phyloP scores from a whole-genome alignment of 2,329 filamentous ascomycete species.

The Microdochium bolleyi region DNA sequence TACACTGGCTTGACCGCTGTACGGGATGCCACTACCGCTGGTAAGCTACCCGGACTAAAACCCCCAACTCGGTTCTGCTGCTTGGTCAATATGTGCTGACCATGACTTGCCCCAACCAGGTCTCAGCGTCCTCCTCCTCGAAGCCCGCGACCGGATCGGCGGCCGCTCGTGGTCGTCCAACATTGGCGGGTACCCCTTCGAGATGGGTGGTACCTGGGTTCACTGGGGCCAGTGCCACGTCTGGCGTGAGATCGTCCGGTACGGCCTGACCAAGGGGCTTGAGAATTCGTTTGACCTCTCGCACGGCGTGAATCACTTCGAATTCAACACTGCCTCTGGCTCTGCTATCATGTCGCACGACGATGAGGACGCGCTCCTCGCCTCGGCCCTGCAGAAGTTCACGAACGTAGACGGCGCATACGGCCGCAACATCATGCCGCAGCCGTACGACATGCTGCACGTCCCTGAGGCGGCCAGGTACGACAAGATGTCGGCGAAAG shows the following conservation, averaged over 20 bases:
- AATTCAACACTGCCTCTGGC: constrained; percentile 6
- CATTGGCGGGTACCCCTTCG: constrained; percentile 24
- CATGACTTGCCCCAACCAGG: neutral
- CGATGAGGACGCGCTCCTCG: constrained; percentile 13
- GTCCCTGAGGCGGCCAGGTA: constrained; percentile 6
- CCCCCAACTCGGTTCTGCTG: too few relatives aligned
- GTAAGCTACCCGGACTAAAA: neutral
- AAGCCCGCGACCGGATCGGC: constrained; percentile 31
- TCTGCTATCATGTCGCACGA: constrained; percentile 13
- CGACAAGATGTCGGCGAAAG: constrained; percentile 16
- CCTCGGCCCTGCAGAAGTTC: constrained; percentile 14
- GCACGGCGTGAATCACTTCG: constrained; percentile 7
- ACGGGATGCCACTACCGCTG: neutral
- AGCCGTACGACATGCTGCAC: constrained; percentile 12
- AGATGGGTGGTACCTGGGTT: constrained; percentile 35
- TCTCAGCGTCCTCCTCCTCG: constrained; percentile 21
- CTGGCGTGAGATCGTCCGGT: constrained; percentile 24
- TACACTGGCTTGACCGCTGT: neutral
- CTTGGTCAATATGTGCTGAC: too few relatives aligned
- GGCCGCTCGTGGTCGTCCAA: constrained; percentile 29
- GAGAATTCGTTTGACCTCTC: constrained; percentile 1
- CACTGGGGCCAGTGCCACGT: constrained; percentile 25
- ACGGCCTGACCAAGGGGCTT: constrained; percentile 17
- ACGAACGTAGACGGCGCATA: constrained; percentile 17
- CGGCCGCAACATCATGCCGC: constrained; percentile 12